These are phyloP conservation scores for Clathrospora elynae DNA, from an alignment of 2,329 filamentous ascomycete genomes.

Conservation along the genomic window DNA sequence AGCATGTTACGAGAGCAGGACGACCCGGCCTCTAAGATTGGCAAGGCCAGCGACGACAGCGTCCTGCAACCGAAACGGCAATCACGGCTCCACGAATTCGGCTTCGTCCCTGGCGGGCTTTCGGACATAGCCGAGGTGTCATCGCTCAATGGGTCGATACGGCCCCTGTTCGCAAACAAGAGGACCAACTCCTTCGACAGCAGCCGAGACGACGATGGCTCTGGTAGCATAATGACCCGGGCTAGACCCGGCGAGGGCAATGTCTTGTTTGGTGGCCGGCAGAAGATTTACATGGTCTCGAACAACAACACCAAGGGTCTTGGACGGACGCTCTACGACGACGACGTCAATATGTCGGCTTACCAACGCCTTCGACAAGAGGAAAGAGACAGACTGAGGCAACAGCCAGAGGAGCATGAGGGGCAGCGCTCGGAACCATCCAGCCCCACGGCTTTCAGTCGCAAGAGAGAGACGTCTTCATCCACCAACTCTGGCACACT, in stretches of 20 bases:
- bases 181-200: constrained; percentile 69
- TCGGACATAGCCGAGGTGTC: constrained; percentile 90
- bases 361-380: constrained; percentile 76
- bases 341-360: constrained; percentile 80
- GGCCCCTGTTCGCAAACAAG: constrained; percentile 64
- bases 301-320: constrained; percentile 53
- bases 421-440: constrained; percentile 53
- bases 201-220: constrained; percentile 69
- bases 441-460: constrained; percentile 64
- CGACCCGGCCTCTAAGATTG: constrained; percentile 83
- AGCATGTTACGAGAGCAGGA: constrained; percentile 97
- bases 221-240: constrained; percentile 81
- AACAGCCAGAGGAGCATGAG: constrained; percentile 46
- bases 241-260: constrained; percentile 86
- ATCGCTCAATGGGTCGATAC: constrained; percentile 64
- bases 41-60: constrained; percentile 94
- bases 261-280: constrained; percentile 88
- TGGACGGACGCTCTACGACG: constrained; percentile 76
- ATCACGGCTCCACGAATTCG: constrained; percentile 76
- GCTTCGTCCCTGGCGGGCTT: constrained; percentile 64
- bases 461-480: constrained; percentile 79
- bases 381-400: constrained; percentile 52
- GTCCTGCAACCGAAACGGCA: constrained; percentile 82
- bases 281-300: constrained; percentile 91
- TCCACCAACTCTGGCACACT: constrained; percentile 78